phyloP scores from a whole-genome alignment of 306 rosid genomes.

The Canavalia ensiformis region DNA sequence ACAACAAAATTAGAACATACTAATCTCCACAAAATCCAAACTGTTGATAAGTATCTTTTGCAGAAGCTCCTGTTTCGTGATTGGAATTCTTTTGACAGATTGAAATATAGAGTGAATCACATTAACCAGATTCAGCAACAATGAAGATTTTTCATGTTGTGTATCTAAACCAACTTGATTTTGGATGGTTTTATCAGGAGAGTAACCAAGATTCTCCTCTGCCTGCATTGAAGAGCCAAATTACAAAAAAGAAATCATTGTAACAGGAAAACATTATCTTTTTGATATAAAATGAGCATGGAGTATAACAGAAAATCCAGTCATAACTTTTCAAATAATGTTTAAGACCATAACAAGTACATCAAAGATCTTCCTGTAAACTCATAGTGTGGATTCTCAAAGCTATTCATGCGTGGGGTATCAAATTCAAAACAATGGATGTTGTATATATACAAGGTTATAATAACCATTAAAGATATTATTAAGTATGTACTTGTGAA shows the following conservation, averaged over 20 bases:
- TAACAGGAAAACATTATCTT: not conserved
- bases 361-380: not conserved
- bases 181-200: slow-evolving; percentile 44
- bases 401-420: not conserved
- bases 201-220: slow-evolving; percentile 40
- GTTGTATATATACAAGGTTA: not conserved
- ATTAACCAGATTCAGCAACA: slow-evolving; percentile 62
- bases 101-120: slow-evolving; percentile 63
- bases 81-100: slow-evolving; percentile 59
- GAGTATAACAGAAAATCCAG: not conserved
- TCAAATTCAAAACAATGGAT: slow-evolving; percentile 3
- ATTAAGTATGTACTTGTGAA: too few relatives aligned
- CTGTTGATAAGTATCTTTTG: slow-evolving; percentile 70
- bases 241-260: slow-evolving; percentile 30
- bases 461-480: too few relatives aligned
- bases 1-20: slow-evolving; percentile 53
- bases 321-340: slow-evolving; percentile 22
- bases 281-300: not conserved
- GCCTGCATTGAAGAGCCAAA: slow-evolving; percentile 51
- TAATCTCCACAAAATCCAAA: slow-evolving; percentile 63
- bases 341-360: slow-evolving; percentile 23
- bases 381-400: not conserved
- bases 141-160: slow-evolving; percentile 30
- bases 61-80: slow-evolving; percentile 82
- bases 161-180: slow-evolving; percentile 42